Base-by-base conservation (phyloP, 805 yeast genomes). In the Metschnikowia koreensis region DNA sequence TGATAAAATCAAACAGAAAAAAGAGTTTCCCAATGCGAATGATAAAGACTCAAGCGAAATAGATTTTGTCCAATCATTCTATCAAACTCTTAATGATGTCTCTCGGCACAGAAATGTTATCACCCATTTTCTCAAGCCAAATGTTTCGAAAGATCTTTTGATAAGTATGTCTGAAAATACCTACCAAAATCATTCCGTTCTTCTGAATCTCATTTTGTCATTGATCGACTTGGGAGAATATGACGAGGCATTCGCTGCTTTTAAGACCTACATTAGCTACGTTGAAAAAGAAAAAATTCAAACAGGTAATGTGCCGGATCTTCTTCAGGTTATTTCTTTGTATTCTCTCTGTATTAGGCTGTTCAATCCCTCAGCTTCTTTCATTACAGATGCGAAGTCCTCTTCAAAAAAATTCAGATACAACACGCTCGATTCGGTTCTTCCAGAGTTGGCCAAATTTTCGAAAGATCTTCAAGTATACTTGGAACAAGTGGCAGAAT, bases 231-330 rank as follows among this genome's bases (percentile, higher is more conserved):
- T 66, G 45, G 57, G 63, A 8, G 77, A 74, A 51, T 70, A 64
- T 52, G 79, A 75, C 51, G 79, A 75, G 54, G 79, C 79, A 0
- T 61, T 69, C 47, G 75, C 75, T 8, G 77, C 77, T 0, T 68
- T 74, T 50, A 68, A 67, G 34, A 73, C 78, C 0, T 74, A 66
- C 52, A 57, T 63, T 7, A 54, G 60, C 17, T 75, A 75, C 55
- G 51, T 69, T 9, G 65, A 66, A 15, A 68, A 66, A 39, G 74
- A 71, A 13, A 63, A 65, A 54, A 63, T 65, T 34, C 74, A 69
- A 38, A 57, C 64, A 40, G 62, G 62, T 9, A 72, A 73, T 5
- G 60, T 69, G 29, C 57, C 61, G 17, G 72, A 75, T 47, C 57
- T 75, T 17, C 56, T 75, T 31, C 54, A 68, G 6, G 62, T 72